phyloP scores from a whole-genome alignment of 257 asterid genomes.

The Solanum dulcamara region DNA sequence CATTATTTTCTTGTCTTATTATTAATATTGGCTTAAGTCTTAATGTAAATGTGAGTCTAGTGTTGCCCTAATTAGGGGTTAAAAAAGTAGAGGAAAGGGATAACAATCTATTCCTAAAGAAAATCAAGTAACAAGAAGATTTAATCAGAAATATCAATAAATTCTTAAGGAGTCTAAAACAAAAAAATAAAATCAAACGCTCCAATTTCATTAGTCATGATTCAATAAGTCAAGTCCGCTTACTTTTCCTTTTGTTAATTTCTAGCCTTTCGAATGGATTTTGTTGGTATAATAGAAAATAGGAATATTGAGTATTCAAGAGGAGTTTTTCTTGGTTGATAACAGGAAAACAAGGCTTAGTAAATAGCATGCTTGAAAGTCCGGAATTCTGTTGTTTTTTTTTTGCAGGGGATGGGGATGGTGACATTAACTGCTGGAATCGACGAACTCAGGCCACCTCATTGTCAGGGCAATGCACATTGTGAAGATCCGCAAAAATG shows the following conservation, averaged over 20 bases:
- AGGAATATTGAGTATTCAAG: not conserved
- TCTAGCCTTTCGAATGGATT: not conserved
- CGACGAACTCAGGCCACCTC: conserved; percentile 42
- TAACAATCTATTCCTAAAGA: not conserved
- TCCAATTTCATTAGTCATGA: too few relatives aligned
- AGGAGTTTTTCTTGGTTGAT: not conserved
- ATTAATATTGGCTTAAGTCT: not conserved
- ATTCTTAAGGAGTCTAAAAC: not conserved
- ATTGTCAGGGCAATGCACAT: conserved; percentile 14
- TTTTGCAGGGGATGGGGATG: conserved; percentile 47
- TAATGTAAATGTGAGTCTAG: not conserved
- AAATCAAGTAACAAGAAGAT: not conserved
- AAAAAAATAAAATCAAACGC: too few relatives aligned
- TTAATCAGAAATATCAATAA: not conserved
- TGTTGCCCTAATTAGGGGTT: not conserved
- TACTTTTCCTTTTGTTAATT: not conserved
- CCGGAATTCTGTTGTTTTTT: not conserved
- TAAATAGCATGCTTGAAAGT: not conserved
- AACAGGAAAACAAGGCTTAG: not conserved
- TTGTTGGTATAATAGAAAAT: not conserved
- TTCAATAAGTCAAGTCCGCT: too few relatives aligned
- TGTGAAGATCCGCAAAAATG: conserved; percentile 42
- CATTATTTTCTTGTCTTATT: not conserved
- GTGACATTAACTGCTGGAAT: conserved; percentile 50
- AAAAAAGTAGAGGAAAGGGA: not conserved